Conservation (phyloP, 129 eudicot species). For the Logfia minima region DNA sequence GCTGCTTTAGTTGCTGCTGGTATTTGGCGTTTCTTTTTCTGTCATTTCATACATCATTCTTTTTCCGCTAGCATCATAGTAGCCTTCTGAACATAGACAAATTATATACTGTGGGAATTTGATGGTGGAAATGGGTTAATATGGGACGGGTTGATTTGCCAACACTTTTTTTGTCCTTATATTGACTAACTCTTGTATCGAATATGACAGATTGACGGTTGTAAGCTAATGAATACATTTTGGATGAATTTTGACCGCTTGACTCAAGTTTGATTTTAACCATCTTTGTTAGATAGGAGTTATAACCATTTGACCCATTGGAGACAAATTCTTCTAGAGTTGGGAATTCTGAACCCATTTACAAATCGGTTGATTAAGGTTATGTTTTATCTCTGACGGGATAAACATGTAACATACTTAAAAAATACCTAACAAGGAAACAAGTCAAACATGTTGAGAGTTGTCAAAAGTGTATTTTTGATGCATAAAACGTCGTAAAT, state of each 20-base stretch:
- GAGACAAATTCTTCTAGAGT: neutral
- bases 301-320: neutral
- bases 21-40: conserved; percentile 19
- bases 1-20: conserved; percentile 68
- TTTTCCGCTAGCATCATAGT: no score
- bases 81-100: no score
- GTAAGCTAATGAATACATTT: neutral
- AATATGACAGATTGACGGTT: no score
- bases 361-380: neutral
- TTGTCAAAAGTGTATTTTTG: neutral
- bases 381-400: neutral
- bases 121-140: no score
- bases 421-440: neutral
- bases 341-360: neutral
- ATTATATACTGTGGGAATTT: no score
- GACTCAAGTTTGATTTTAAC: neutral
- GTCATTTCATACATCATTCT: neutral
- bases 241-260: neutral
- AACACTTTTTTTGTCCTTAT: neutral
- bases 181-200: neutral
- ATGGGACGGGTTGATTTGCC: neutral
- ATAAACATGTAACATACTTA: neutral
- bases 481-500: neutral
- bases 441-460: neutral
- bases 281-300: neutral